Evolutionary conservation across 2,329 filamentous ascomycete species (phyloP).

Genomic region (Verticillium dahliae): DNA sequence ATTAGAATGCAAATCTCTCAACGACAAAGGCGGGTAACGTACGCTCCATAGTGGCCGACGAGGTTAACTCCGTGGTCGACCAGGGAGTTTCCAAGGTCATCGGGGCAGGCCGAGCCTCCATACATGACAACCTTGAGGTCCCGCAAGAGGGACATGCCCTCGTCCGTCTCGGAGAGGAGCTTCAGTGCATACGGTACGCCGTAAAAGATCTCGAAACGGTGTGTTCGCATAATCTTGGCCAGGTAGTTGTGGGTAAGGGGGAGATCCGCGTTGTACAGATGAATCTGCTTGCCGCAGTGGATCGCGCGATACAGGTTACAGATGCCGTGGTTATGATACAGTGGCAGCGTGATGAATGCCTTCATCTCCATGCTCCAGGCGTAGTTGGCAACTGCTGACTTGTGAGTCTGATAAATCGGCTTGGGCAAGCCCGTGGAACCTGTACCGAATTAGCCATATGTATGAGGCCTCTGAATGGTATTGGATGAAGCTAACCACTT

Average conservation of each 20-base stretch:
- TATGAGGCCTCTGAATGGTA: no score
- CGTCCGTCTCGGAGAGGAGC: conserved; percentile 50
- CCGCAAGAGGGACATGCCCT: conserved; percentile 41
- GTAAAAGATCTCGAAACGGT: conserved; percentile 48
- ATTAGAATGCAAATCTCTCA: neutral
- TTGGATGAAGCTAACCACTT: conserved; percentile 15
- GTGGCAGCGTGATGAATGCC: conserved; percentile 47
- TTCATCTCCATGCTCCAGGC: conserved; percentile 29
- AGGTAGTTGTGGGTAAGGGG: conserved; percentile 47
- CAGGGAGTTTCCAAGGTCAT: conserved; percentile 49
- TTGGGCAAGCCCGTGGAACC: conserved; percentile 59
- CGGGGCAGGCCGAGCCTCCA: conserved; percentile 51
- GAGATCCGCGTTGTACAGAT: conserved; percentile 46
- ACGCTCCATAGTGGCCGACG: conserved; percentile 51
- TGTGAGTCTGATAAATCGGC: conserved; percentile 53
- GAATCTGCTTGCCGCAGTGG: conserved; percentile 39
- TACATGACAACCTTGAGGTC: conserved; percentile 47
- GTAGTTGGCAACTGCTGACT: conserved; percentile 41
- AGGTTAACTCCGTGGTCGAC: conserved; percentile 47
- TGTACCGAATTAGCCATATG: conserved; percentile 18
- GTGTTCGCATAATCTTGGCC: conserved; percentile 31
- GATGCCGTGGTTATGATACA: conserved; percentile 55
- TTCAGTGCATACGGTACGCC: conserved; percentile 60
- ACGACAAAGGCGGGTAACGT: conserved; percentile 17
- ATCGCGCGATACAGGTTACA: conserved; percentile 48